Evolutionary conservation across 2,329 filamentous ascomycete genomes (phyloP).

Genomic region (Cladobotryum mycophilum): DNA sequence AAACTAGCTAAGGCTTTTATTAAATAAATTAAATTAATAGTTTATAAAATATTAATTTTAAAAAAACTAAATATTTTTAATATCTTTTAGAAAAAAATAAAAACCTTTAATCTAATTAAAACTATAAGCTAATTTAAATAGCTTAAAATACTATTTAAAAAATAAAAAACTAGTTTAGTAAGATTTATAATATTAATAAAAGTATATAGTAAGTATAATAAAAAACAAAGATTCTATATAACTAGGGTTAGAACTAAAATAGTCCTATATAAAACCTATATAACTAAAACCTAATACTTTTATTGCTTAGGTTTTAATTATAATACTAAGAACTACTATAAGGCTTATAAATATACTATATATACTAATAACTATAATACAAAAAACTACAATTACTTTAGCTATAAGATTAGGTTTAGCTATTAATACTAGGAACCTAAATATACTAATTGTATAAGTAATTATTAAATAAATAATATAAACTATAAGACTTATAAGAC

Average conservation of each 20-base stretch:
- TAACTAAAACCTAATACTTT: background rate
- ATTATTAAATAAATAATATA: too few species aligned
- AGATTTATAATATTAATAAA: background rate
- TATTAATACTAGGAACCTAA: background rate
- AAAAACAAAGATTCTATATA: background rate
- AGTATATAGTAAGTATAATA: background rate
- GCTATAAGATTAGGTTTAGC: background rate
- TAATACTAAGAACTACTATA: background rate
- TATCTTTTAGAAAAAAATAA: background rate
- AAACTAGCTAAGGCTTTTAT: background rate
- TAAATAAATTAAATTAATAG: background rate
- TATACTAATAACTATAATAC: background rate
- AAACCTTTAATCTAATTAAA: background rate
- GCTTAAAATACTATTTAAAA: background rate
- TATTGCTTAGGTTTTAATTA: background rate
- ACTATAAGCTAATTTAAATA: background rate
- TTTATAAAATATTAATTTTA: background rate
- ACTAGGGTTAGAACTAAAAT: background rate
- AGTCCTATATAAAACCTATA: background rate
- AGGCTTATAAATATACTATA: background rate
- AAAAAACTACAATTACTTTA: background rate
- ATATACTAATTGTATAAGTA: conserved; percentile 1
- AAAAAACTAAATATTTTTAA: background rate
- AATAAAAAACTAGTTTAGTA: too few species aligned
- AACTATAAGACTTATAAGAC: background rate